Base-by-base conservation (phyloP, 139 green algal species). In the Chlorella sp. region DNA sequence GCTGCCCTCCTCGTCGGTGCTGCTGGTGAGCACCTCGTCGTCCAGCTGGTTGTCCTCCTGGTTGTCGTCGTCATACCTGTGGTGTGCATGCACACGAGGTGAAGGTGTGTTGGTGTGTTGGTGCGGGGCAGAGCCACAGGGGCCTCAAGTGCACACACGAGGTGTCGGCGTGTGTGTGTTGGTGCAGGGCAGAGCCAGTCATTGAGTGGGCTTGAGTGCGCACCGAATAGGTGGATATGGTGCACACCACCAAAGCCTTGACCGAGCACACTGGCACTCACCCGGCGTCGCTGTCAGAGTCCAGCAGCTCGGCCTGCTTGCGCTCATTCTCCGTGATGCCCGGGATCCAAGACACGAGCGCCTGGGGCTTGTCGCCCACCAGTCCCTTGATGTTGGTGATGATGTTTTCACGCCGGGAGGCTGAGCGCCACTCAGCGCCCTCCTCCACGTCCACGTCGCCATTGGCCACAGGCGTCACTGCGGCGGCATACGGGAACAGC, bases 291-390 rank as follows among this genome's bases (percentile, higher is more conserved):
- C 61, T 75, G 2, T 84, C 78, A 2, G 36, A 71, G 49, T 84
- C 78, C n/a, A 84, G 70, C 70, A 84, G 78, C 55, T 80, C 70
- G 14, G 78, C 78, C 78, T 84, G 78, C 35, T 78, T 72, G 31
- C 78, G 78, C 70, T 84, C 78, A 36, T 31, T 20, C 65, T 84
- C 78, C 23, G 65, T 75, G 70, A 84, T 84, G 27, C 69, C 65
- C n/a, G 78, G 78, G 32, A 84, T 67, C 70, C 70, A 80, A 29
- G 51, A 34, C 5, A 80, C 26, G 36, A 79, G 2, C 49, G 71
- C 61, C 64, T 74, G 64, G 17, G 49, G 10, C 10, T 17, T 33
- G 26, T 29, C 24, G 4, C 20, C 27, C 32, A 71, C 10, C 17
- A 10, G 10, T 10, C 42, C 42, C 42, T 30, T 26, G 23, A 67